These are phyloP conservation scores for Hyphopichia burtonii DNA, from an alignment of 1,139 yeast genomes.

Conservation along the genomic window DNA sequence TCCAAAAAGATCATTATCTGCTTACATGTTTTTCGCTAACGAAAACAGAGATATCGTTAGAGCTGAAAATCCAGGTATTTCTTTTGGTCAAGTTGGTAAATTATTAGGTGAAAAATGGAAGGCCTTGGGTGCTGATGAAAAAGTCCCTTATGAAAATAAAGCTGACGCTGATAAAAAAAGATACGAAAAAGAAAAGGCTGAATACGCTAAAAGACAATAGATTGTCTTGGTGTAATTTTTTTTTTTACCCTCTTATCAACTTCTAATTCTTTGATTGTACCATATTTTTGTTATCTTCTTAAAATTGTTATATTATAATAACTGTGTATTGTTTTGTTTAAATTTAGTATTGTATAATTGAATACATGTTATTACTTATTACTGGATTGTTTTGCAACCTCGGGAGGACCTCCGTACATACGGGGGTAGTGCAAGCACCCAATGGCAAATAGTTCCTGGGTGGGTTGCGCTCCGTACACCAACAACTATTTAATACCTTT, in stretches of 20 bases:
- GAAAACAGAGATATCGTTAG: conserved; percentile 94
- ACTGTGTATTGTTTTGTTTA: background rate
- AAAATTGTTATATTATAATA: background rate
- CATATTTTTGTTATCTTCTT: conserved; percentile 9
- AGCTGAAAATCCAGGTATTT: conserved; percentile 90
- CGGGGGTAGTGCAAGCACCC: too few species aligned
- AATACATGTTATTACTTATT: too few species aligned
- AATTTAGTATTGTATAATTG: too few species aligned
- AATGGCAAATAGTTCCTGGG: too few species aligned
- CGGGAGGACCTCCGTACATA: too few species aligned
- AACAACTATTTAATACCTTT: too few species aligned
- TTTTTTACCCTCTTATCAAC: conserved; percentile 1
- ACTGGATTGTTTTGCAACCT: too few species aligned
- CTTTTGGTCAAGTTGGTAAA: conserved; percentile 91
- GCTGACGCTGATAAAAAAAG: conserved; percentile 97
- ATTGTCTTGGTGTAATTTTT: background rate
- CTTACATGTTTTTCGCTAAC: conserved; percentile 98
- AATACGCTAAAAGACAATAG: conserved; percentile 59
- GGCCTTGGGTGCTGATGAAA: conserved; percentile 77
- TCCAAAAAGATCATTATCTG: conserved; percentile 96
- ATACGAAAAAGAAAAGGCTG: conserved; percentile 94
- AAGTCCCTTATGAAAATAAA: conserved; percentile 85
- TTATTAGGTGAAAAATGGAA: conserved; percentile 96
- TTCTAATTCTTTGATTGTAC: conserved; percentile 9
- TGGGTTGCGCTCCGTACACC: too few species aligned